These are phyloP conservation scores for Rosellinia necatrix DNA, from an alignment of 2,329 filamentous ascomycete species.

Conservation along the genomic window DNA sequence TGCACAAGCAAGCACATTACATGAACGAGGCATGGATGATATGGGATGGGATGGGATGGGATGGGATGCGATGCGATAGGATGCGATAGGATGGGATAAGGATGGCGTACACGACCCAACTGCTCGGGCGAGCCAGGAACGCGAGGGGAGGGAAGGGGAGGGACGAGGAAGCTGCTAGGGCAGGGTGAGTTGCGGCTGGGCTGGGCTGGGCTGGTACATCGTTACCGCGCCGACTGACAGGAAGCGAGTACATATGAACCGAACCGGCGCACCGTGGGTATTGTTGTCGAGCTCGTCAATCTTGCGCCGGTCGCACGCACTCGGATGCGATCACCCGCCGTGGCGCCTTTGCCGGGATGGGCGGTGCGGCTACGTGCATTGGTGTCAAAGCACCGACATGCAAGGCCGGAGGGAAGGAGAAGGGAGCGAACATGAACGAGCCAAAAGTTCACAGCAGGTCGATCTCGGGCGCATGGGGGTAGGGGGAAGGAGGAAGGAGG, in stretches of 20 bases:
- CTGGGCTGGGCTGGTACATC: background rate
- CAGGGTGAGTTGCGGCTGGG: background rate
- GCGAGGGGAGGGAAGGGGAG: too few relatives aligned
- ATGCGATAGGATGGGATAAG: background rate
- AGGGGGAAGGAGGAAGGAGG: background rate
- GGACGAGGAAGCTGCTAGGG: too few relatives aligned
- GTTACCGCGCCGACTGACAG: background rate
- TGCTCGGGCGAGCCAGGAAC: constrained; percentile 9
- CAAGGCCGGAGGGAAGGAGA: constrained; percentile 4
- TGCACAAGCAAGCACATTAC: constrained; percentile 17
- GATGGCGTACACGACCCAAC: constrained; percentile 8
- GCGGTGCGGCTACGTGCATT: constrained; percentile 35
- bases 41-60: background rate
- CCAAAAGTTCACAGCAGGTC: constrained; percentile 10
- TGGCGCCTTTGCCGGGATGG: constrained; percentile 31
- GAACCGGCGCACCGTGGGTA: background rate
- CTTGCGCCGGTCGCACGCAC: constrained; percentile 20
- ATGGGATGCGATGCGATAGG: background rate
- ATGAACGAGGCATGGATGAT: constrained; percentile 4
- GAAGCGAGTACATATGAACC: background rate
- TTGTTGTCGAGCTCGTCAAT: constrained; percentile 19
- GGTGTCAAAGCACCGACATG: constrained; percentile 16
- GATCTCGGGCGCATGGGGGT: background rate
- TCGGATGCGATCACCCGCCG: constrained; percentile 28
- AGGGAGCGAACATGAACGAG: background rate